These are phyloP conservation scores for Pittosporum tobira DNA, from an alignment of 129 eudicot genomes.

Conservation along the genomic window DNA sequence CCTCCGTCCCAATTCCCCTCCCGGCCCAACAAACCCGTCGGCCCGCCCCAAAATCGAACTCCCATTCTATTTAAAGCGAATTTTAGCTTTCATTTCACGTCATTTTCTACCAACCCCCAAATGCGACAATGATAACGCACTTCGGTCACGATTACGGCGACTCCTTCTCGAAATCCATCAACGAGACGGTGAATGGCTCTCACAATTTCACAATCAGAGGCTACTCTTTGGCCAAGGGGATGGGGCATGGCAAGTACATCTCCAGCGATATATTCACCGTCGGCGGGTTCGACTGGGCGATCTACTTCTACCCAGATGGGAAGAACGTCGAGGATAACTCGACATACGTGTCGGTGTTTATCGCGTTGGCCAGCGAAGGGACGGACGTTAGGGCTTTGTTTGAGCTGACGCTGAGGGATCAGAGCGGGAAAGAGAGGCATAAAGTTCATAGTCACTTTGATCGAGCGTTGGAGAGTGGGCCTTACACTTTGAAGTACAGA, in stretches of 20 bases:
- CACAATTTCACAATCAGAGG: constrained; percentile 62
- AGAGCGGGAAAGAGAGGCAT: constrained; percentile 61
- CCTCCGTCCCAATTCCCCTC: constrained; percentile 4
- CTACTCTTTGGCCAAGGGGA: constrained; percentile 66
- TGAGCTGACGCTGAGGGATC: constrained; percentile 74
- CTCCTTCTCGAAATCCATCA: constrained; percentile 60
- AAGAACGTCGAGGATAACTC: constrained; percentile 59
- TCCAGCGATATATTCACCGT: constrained; percentile 62
- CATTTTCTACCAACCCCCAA: constrained; percentile 15
- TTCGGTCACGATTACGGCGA: constrained; percentile 15
- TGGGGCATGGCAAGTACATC: constrained; percentile 62
- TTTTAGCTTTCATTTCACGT: no score
- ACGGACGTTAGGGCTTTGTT: constrained; percentile 77
- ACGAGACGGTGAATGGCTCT: constrained; percentile 70
- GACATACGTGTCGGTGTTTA: constrained; percentile 51
- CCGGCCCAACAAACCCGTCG: constrained; percentile 6
- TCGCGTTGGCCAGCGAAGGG: constrained; percentile 67
- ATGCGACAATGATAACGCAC: constrained; percentile 27
- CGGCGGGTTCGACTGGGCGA: constrained; percentile 82
- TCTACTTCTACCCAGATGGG: constrained; percentile 68
- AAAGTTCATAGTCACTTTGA: constrained; percentile 87
- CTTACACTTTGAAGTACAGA: constrained; percentile 67
- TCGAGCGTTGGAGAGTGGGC: constrained; percentile 77
- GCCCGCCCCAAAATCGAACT: no score
- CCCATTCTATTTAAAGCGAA: no score